These are phyloP conservation scores for Claviceps pazoutovae DNA, from an alignment of 2,329 filamentous ascomycete species.

Conservation along the genomic window DNA sequence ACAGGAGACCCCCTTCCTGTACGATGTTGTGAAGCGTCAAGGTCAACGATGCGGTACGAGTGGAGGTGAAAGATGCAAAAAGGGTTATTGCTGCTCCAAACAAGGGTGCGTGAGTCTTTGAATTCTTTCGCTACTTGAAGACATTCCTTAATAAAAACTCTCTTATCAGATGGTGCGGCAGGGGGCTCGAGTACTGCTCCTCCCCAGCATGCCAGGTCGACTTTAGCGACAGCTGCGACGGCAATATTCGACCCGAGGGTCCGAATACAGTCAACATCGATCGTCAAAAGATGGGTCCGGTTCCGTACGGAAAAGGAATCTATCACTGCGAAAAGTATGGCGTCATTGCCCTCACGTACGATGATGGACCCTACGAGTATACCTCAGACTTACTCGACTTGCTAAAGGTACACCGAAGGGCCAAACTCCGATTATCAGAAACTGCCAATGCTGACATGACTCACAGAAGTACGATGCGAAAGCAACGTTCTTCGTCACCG, in stretches of 20 bases:
- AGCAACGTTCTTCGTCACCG: conserved; percentile 26
- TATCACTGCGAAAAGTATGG: conserved; percentile 20
- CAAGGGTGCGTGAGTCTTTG: conserved; percentile 20
- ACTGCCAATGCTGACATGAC: conserved; percentile 6
- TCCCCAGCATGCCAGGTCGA: conserved; percentile 48
- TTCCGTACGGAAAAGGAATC: conserved; percentile 43
- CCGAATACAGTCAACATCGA: conserved; percentile 38
- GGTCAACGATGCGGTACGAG: neutral
- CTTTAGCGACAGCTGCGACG: conserved; percentile 48
- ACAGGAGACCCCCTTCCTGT: neutral
- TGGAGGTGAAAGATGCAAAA: conserved; percentile 14
- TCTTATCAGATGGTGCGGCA: conserved; percentile 39
- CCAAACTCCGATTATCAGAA: neutral
- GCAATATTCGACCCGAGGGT: conserved; percentile 37
- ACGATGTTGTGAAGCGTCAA: neutral
- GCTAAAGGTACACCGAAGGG: conserved; percentile 9
- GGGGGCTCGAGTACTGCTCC: conserved; percentile 39
- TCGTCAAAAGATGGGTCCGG: conserved; percentile 36
- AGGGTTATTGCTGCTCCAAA: conserved; percentile 27
- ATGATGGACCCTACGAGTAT: conserved; percentile 31
- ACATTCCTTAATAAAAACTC: neutral
- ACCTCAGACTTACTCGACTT: conserved; percentile 28
- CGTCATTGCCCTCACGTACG: conserved; percentile 29
- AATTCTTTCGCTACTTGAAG: neutral
- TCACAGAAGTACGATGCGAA: conserved; percentile 19